Evolutionary conservation across 108 stramenopile genomes (phyloP).

Genomic region (Nitzschia palea): DNA sequence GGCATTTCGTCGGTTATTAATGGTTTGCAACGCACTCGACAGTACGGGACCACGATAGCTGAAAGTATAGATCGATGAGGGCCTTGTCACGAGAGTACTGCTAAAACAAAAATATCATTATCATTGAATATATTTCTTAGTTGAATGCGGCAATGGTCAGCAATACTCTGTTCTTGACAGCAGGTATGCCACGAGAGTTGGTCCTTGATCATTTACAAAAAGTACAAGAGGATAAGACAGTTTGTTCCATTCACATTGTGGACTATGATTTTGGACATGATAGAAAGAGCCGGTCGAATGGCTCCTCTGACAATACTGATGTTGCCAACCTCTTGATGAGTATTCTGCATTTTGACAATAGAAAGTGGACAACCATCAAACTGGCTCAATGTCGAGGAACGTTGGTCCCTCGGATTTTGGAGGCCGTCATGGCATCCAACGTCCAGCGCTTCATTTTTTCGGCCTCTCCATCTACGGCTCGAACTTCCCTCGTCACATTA

Average conservation of each 20-base stretch:
- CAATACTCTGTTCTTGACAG: not conserved
- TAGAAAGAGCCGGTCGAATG: too few species aligned
- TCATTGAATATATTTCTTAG: too few species aligned
- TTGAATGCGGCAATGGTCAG: too few species aligned
- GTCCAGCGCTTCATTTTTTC: not conserved
- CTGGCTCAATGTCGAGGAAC: not conserved
- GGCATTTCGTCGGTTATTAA: too few species aligned
- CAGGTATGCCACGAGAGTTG: not conserved
- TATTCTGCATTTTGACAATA: not conserved
- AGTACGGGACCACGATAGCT: too few species aligned
- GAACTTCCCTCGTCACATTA: not conserved
- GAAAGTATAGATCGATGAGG: too few species aligned
- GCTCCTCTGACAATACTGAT: not conserved
- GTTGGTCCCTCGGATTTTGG: not conserved
- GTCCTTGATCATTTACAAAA: not conserved
- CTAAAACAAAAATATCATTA: too few species aligned
- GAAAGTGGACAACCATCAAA: slow-evolving; percentile 13
- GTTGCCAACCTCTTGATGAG: not conserved
- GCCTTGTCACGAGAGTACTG: too few species aligned
- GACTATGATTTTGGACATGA: slow-evolving; percentile 10
- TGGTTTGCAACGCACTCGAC: too few species aligned
- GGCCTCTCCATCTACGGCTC: not conserved
- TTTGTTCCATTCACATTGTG: slow-evolving; percentile 1
- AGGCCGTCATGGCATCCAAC: not conserved
- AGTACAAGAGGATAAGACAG: not conserved